Evolutionary conservation across 495 filamentous ascomycete species (phyloP).

Genomic region (Pseudotulostoma volvatum): DNA sequence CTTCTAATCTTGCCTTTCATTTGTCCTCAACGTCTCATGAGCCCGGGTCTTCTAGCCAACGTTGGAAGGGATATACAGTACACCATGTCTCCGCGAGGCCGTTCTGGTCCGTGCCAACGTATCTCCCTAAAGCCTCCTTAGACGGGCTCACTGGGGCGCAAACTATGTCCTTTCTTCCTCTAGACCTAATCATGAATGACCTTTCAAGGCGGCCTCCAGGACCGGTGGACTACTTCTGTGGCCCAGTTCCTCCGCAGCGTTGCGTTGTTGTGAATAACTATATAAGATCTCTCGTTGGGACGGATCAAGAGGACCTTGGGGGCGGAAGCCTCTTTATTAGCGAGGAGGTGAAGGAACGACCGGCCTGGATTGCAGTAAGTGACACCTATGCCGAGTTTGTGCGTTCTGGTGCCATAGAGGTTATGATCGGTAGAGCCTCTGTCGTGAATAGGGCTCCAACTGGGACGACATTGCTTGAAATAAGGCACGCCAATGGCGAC

Average conservation of each 20-base stretch:
- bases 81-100: constrained; percentile 54
- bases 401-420: constrained; percentile 40
- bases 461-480: constrained; percentile 16
- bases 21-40: constrained; percentile 41
- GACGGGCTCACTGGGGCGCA: constrained; percentile 9
- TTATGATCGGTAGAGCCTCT: constrained; percentile 19
- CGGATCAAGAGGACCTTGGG: constrained; percentile 35
- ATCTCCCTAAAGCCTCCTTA: constrained; percentile 25
- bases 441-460: constrained; percentile 11
- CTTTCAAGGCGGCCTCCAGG: constrained; percentile 39
- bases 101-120: constrained; percentile 56
- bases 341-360: constrained; percentile 19
- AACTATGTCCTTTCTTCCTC: constrained; percentile 45
- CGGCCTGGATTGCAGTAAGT: constrained; percentile 50
- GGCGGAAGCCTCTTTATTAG: constrained; percentile 4
- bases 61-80: constrained; percentile 29
- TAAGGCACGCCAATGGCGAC: constrained; percentile 14
- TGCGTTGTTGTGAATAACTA: constrained; percentile 35
- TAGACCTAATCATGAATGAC: constrained; percentile 67
- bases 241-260: constrained; percentile 38
- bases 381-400: constrained; percentile 61
- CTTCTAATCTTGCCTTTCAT: constrained; percentile 52
- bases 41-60: constrained; percentile 17
- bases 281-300: constrained; percentile 40
- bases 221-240: constrained; percentile 40